Conservation (phyloP, 2,329 filamentous ascomycete genomes). For the Fusarium sp. region DNA sequence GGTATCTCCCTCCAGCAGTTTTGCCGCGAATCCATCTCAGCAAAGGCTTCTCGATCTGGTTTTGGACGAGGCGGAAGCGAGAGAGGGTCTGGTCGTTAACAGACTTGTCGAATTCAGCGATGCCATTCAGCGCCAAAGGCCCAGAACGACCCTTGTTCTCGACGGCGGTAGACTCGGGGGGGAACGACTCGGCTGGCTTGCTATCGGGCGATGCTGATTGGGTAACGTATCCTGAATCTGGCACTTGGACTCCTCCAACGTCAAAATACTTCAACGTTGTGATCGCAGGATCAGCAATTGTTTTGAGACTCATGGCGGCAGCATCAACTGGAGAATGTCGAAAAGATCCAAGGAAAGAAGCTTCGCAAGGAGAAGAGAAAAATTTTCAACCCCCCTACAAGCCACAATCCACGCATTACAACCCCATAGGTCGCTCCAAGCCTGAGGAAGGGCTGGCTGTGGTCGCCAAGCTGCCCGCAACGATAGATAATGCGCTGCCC, state of each 20-base stretch:
- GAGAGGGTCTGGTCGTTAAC: background rate
- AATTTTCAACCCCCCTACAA: background rate
- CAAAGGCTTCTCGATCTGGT: background rate
- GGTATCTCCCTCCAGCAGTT: background rate
- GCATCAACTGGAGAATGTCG: background rate
- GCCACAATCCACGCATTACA: background rate
- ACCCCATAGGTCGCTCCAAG: background rate
- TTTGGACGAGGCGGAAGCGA: background rate
- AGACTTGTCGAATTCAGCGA: background rate
- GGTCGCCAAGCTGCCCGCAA: no score
- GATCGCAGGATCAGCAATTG: background rate
- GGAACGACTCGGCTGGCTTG: background rate
- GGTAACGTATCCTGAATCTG: background rate
- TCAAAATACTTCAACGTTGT: background rate
- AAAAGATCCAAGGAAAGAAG: background rate
- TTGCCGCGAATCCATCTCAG: background rate
- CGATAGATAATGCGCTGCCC: background rate
- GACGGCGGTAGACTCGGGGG: background rate
- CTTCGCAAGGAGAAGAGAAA: background rate
- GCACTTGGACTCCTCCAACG: rapidly evolving
- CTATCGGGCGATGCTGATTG: background rate
- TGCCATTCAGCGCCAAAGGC: background rate
- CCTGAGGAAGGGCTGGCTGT: background rate
- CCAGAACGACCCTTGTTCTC: background rate
- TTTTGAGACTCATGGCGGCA: rapidly evolving